Evolutionary conservation across 225 moss, liverwort and hornwort species (phyloP).

Genomic region (Marchantia paleacea): DNA sequence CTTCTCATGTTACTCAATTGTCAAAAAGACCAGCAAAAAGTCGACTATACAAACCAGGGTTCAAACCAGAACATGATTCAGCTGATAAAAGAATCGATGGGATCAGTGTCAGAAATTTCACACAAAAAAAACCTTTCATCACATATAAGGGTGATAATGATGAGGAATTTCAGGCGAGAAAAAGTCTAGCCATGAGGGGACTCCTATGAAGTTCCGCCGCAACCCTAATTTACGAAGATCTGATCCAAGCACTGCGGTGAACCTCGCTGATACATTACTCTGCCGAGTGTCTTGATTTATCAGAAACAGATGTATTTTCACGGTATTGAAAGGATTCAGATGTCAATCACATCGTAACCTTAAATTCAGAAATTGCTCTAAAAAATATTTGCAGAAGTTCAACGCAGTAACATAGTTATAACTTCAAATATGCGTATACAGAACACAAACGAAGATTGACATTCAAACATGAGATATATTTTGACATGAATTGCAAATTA

Average conservation of each 20-base stretch:
- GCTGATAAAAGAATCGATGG: too few species aligned
- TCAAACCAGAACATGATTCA: not conserved
- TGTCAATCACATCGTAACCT: not conserved
- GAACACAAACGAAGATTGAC: too few species aligned
- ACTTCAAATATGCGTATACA: too few species aligned
- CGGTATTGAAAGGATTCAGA: not conserved
- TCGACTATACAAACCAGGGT: not conserved
- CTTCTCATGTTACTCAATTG: too few species aligned
- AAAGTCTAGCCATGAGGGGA: not conserved
- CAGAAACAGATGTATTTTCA: not conserved
- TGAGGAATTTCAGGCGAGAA: not conserved
- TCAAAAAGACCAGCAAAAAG: not conserved
- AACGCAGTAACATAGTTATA: too few species aligned
- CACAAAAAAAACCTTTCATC: not conserved
- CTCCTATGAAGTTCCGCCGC: not conserved
- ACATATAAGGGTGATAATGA: not conserved
- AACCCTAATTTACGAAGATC: not conserved
- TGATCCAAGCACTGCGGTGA: not conserved
- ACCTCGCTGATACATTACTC: not conserved
- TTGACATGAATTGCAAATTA: not conserved
- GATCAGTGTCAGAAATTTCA: not conserved
- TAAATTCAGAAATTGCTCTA: not conserved
- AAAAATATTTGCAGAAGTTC: too few species aligned
- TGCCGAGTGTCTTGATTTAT: not conserved
- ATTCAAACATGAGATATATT: too few species aligned